phyloP scores from a whole-genome alignment of 1,284 basidiomycete genomes.

The Exsudoporus floridanus region DNA sequence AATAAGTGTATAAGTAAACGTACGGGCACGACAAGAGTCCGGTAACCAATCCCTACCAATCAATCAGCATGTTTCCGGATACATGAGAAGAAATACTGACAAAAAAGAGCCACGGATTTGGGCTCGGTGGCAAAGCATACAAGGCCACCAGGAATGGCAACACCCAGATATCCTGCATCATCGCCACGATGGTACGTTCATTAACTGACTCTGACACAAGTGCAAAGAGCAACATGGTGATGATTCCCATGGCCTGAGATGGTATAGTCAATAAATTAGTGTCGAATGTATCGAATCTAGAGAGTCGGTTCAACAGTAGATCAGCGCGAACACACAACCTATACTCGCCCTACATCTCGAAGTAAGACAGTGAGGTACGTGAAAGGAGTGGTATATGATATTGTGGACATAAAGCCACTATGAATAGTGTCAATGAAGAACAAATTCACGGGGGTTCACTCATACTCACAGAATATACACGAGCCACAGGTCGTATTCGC shows the following conservation, averaged over 20 bases:
- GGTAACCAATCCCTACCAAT: slow-evolving; percentile 10
- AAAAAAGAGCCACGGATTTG: slow-evolving; percentile 16
- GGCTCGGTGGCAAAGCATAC: slow-evolving; percentile 10
- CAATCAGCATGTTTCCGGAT: not conserved
- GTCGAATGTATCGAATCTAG: slow-evolving; percentile 57
- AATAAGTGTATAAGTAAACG: not conserved
- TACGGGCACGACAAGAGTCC: slow-evolving; percentile 18
- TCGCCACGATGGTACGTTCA: slow-evolving; percentile 47
- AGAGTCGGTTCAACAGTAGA: not conserved
- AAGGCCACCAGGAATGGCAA: slow-evolving; percentile 30
- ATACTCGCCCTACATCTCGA: slow-evolving; percentile 48
- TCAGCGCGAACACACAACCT: not conserved
- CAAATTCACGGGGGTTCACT: not conserved
- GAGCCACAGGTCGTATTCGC: slow-evolving; percentile 72
- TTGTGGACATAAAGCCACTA: slow-evolving; percentile 46
- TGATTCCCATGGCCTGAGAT: slow-evolving; percentile 42
- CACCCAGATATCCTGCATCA: slow-evolving; percentile 51
- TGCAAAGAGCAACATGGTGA: slow-evolving; percentile 46
- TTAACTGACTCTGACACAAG: slow-evolving; percentile 48
- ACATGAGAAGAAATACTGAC: slow-evolving; percentile 1
- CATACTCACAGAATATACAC: slow-evolving; percentile 53
- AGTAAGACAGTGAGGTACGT: slow-evolving; percentile 65
- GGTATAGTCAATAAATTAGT: slow-evolving; percentile 65
- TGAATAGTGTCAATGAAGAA: not conserved
- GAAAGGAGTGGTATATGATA: slow-evolving; percentile 49